Percentiles rank a stretch among this genome's conserved stretches.
These are phyloP conservation scores for Didymella lethalis DNA, from an alignment of 2,329 filamentous ascomycete species.

Conservation along the genomic window DNA sequence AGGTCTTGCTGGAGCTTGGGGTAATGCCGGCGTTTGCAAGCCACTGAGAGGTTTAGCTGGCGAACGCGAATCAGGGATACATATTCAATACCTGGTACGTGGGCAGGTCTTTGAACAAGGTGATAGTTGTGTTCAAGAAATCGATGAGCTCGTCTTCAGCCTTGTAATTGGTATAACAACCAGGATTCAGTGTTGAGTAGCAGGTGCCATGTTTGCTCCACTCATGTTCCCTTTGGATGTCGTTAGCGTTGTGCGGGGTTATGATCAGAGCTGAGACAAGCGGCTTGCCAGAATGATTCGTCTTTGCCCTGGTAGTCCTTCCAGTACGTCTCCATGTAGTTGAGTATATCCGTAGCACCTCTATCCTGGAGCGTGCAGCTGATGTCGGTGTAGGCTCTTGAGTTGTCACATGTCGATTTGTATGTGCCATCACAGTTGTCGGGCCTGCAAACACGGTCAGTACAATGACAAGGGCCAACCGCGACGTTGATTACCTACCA, in stretches of 20 bases:
- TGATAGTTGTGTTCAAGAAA: conserved; percentile 11
- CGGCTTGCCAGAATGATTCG: conserved; percentile 10
- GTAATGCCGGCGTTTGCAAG: conserved; percentile 10
- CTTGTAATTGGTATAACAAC: conserved; percentile 8
- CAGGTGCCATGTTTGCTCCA: conserved; percentile 15
- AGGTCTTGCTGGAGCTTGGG: conserved; percentile 12
- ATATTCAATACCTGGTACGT: conserved; percentile 1
- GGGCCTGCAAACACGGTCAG: conserved; percentile 3
- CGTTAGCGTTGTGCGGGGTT: not conserved
- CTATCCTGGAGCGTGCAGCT: conserved; percentile 6
- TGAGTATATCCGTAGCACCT: conserved; percentile 2
- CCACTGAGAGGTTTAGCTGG: conserved; percentile 1
- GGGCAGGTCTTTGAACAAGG: conserved; percentile 9
- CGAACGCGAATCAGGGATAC: not conserved
- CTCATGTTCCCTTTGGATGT: conserved; percentile 6
- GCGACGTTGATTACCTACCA: not conserved
- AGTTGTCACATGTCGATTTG: conserved; percentile 9
- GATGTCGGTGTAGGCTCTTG: conserved; percentile 9
- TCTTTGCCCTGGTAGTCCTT: conserved; percentile 10
- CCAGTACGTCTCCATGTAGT: conserved; percentile 11
- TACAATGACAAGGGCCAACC: too few relatives aligned
- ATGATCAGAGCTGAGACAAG: not conserved
- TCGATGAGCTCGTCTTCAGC: conserved; percentile 11
- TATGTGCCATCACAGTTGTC: conserved; percentile 12
- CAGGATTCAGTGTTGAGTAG: conserved; percentile 8